Conservation (phyloP, 148 eudicot genomes). For the Nepenthes mirabilis region DNA sequence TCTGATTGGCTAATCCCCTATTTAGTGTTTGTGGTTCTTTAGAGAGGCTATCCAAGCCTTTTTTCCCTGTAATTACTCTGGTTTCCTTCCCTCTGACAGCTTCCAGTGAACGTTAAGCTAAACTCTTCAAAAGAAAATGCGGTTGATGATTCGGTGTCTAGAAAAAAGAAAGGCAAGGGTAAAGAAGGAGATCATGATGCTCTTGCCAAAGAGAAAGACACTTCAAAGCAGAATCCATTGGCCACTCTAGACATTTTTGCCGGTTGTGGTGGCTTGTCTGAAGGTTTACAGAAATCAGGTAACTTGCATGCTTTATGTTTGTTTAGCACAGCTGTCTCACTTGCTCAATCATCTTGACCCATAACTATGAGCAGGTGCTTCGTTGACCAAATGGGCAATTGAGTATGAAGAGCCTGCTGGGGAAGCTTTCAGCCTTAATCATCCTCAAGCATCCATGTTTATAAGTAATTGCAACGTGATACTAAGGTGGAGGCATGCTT, state of each 20-base stretch:
- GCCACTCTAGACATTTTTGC: slow-evolving; percentile 91
- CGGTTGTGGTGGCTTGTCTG: slow-evolving; percentile 98
- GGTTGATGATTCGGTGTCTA: slow-evolving; percentile 28
- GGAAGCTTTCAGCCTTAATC: slow-evolving; percentile 82
- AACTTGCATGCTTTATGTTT: slow-evolving; percentile 7
- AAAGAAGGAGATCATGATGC: slow-evolving; percentile 54
- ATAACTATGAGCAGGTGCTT: slow-evolving; percentile 39
- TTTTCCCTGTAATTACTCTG: neutral
- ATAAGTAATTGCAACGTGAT: slow-evolving; percentile 88
- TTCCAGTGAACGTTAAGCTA: slow-evolving; percentile 53
- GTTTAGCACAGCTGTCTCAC: neutral
- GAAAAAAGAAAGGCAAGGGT: slow-evolving; percentile 83
- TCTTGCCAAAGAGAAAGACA: slow-evolving; percentile 18
- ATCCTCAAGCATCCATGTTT: slow-evolving; percentile 62
- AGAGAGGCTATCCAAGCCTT: neutral
- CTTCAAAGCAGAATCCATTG: slow-evolving; percentile 19
- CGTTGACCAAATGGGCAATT: slow-evolving; percentile 93
- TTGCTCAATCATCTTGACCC: neutral
- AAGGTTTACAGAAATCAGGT: slow-evolving; percentile 87
- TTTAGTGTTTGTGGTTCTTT: slow-evolving; percentile 1
- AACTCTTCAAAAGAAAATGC: slow-evolving; percentile 22
- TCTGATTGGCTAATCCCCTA: slow-evolving; percentile 3
- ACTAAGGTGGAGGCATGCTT: slow-evolving; percentile 38
- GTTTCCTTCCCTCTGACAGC: slow-evolving; percentile 21
- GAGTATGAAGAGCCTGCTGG: slow-evolving; percentile 98